phyloP scores from a whole-genome alignment of 176 grass and related monocot genomes.

The Aegilops tauschii region DNA sequence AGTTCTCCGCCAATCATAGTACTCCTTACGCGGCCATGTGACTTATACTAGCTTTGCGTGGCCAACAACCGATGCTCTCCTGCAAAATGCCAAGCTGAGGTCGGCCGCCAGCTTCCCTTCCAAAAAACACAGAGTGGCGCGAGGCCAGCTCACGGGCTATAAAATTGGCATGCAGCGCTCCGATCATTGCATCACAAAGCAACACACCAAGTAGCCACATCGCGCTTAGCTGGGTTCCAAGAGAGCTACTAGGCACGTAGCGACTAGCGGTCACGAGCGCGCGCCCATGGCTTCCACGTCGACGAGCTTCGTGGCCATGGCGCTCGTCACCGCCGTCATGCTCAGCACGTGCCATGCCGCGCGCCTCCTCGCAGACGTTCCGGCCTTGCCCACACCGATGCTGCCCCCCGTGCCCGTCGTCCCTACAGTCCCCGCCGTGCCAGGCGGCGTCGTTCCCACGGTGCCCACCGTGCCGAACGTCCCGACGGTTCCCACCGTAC shows the following conservation, averaged over 20 bases:
- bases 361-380: slow-evolving; percentile 32
- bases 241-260: background rate
- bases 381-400: background rate
- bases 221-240: background rate
- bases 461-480: background rate
- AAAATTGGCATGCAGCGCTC: slow-evolving; percentile 25
- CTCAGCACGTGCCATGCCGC: slow-evolving; percentile 26
- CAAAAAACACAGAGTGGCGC: background rate
- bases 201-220: background rate
- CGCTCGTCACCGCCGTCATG: slow-evolving; percentile 7
- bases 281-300: slow-evolving; percentile 21
- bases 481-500: background rate
- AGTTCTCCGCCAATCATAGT: background rate
- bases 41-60: slow-evolving; percentile 19
- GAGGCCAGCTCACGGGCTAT: slow-evolving; percentile 3
- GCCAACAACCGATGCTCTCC: background rate
- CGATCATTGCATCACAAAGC: background rate
- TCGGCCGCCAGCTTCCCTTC: background rate
- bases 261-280: background rate
- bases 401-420: background rate
- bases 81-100: background rate
- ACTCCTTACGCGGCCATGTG: background rate
- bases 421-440: background rate
- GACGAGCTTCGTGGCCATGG: slow-evolving; percentile 1
- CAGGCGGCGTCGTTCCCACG: background rate